Evolutionary conservation across 2,329 filamentous ascomycete genomes (phyloP).

Genomic region (Penicillium glabrum): DNA sequence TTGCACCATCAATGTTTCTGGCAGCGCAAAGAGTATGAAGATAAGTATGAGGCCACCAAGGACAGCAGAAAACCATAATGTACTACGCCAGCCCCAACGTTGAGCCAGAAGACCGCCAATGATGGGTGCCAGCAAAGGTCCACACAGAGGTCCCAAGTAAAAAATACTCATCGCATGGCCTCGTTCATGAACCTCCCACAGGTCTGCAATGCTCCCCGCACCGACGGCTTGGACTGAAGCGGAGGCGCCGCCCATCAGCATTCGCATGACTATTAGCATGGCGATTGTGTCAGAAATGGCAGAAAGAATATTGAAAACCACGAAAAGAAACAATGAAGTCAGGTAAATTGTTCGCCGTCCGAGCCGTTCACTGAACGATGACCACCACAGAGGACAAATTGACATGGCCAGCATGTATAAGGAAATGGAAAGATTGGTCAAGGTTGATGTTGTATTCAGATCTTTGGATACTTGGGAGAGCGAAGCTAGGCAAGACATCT

Average conservation of each 20-base stretch:
- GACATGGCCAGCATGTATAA: conserved; percentile 82
- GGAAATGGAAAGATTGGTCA: conserved; percentile 74
- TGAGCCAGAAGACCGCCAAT: conserved; percentile 72
- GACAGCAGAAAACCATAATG: conserved; percentile 73
- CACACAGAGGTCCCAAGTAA: conserved; percentile 74
- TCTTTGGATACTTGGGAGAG: conserved; percentile 64
- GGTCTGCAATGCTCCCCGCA: conserved; percentile 77
- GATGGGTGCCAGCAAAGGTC: conserved; percentile 73
- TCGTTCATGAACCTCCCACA: conserved; percentile 72
- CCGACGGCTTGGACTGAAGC: conserved; percentile 81
- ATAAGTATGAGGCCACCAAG: conserved; percentile 58
- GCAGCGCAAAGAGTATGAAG: conserved; percentile 45
- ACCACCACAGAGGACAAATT: conserved; percentile 87
- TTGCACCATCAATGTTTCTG: conserved; percentile 40
- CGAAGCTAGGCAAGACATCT: conserved; percentile 55
- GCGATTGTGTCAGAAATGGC: conserved; percentile 68
- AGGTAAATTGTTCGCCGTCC: conserved; percentile 80
- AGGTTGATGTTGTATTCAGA: conserved; percentile 61
- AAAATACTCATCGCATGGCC: conserved; percentile 81
- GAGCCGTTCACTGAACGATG: conserved; percentile 69
- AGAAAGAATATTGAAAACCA: conserved; percentile 68
- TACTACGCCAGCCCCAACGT: conserved; percentile 70
- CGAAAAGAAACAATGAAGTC: conserved; percentile 69
- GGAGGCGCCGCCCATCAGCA: conserved; percentile 72
- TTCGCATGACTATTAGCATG: conserved; percentile 76